phyloP scores from a whole-genome alignment of 2,329 filamentous ascomycete genomes.

The Fusarium sp. region DNA sequence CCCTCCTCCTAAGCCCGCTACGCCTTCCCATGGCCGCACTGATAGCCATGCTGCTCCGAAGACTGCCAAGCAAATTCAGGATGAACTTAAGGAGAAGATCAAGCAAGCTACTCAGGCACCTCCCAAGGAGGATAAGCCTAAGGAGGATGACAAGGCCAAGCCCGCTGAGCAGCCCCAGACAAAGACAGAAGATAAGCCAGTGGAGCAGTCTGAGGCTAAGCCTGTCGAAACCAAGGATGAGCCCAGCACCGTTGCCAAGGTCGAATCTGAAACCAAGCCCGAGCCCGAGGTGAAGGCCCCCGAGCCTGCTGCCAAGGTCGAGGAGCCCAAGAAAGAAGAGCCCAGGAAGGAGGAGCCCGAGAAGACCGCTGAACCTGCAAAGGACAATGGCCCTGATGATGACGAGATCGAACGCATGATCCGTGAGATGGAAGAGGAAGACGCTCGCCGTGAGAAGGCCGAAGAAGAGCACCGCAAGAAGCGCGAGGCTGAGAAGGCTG shows the following conservation, averaged over 20 bases:
- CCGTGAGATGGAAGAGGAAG: conserved; percentile 68
- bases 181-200: conserved; percentile 45
- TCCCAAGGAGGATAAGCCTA: conserved; percentile 51
- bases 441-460: conserved; percentile 37
- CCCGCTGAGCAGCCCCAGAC: conserved; percentile 20
- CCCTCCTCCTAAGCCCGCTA: conserved; percentile 81
- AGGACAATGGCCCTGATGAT: conserved; percentile 59
- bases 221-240: conserved; percentile 36
- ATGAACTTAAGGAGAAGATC: conserved; percentile 86
- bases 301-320: conserved; percentile 45
- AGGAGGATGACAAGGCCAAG: conserved; percentile 51
- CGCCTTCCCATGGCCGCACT: conserved; percentile 75
- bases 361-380: conserved; percentile 48
- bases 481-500: conserved; percentile 59
- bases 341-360: conserved; percentile 43
- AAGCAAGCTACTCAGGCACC: conserved; percentile 67
- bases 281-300: conserved; percentile 49
- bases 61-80: conserved; percentile 83
- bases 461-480: conserved; percentile 62
- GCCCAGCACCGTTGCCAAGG: conserved; percentile 31
- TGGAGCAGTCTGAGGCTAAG: conserved; percentile 23
- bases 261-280: conserved; percentile 46
- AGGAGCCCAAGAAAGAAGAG: conserved; percentile 46
- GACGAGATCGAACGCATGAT: conserved; percentile 72
- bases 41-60: conserved; percentile 78